phyloP scores from a whole-genome alignment of 2,329 filamentous ascomycete species.

The Scorias spongiosa region DNA sequence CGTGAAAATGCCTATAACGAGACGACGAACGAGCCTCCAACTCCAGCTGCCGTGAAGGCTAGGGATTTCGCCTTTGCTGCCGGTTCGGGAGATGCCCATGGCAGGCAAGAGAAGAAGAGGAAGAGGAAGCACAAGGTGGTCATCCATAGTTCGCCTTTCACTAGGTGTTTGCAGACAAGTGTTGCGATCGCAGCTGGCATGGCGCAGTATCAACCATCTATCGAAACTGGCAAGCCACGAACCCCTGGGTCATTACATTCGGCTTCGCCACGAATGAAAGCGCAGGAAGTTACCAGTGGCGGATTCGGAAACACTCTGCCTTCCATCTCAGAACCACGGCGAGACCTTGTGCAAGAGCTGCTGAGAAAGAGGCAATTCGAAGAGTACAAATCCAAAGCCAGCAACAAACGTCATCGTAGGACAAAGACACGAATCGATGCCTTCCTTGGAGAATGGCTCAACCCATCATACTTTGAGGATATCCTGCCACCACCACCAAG shows the following conservation, averaged over 20 bases:
- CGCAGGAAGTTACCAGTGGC: constrained; percentile 7
- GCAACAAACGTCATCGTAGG: constrained; percentile 23
- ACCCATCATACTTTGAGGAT: constrained; percentile 80
- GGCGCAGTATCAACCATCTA: constrained; percentile 43
- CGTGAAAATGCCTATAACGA: constrained; percentile 23
- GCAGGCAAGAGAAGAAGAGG: constrained; percentile 8
- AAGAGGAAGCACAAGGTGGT: constrained; percentile 59
- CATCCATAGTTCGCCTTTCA: constrained; percentile 84
- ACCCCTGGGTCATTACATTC: constrained; percentile 16
- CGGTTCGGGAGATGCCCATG: background rate
- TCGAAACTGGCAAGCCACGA: constrained; percentile 13
- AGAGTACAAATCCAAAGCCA: constrained; percentile 18
- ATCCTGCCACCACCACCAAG: constrained; percentile 82
- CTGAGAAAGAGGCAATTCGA: constrained; percentile 19
- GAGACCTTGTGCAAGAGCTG: constrained; percentile 23
- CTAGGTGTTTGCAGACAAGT: constrained; percentile 84
- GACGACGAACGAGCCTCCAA: background rate
- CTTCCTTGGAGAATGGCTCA: constrained; percentile 90
- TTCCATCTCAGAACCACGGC: constrained; percentile 22
- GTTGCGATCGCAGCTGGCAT: constrained; percentile 78
- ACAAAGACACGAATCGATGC: constrained; percentile 68
- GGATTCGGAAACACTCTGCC: constrained; percentile 12
- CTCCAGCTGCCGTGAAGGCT: constrained; percentile 4
- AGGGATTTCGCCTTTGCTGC: constrained; percentile 7
- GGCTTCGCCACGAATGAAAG: constrained; percentile 17